Evolutionary conservation across 768 basidiomycete species (phyloP), one percentile per base, ranked within the genome.

Genomic region (Lactarius akahatsu): DNA sequence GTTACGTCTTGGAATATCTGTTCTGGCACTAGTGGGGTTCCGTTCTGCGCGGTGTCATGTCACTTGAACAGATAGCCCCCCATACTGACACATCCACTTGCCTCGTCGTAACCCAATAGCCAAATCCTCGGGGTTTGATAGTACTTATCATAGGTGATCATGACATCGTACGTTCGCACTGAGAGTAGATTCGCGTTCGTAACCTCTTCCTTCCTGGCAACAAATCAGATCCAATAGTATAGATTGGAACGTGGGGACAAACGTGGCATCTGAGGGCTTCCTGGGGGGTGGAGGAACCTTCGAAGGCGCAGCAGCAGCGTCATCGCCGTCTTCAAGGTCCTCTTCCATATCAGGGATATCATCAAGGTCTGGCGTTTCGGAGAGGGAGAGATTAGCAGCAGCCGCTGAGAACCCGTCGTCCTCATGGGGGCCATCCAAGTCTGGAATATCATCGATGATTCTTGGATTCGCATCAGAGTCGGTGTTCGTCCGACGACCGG

Each of bases 331-430:
- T 70, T 90, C 89, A 43, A 96, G 82, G 69, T 86, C 85, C n/a
- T 94, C 95, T 76, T 97, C 95, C 94, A 99, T 97, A 79, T 98
- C 97, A 5, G 97, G 97, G 63, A 98, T 98, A 77, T 98, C 95
- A 74, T 96, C 95, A 72, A 98, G 82, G 81, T 98, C 89, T 32
- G 94, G 94, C n/a, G 90, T 93, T 68, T 88, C 77, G 13, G 77
- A 69, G 16, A 77, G 64, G 26, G 72, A 72, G 45, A 76, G 68
- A 50, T 69, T 69, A 28, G 73, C 75, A 66, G 75, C 71, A 18
- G 71, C 76, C 32, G 67, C 68, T 43, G 75, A 36, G 18, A 76
- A 67, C 15, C 68, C 70, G 50, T 63, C 73, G 20, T 74, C 82
- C 2, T 79, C 81, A 2, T 78, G 77, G 41, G 78, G 79, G 34